A percentile compares a stretch with the other conserved stretches of the same genome.
Evolutionary conservation across 805 yeast genomes (phyloP).

Genomic region (Candida xyloterini): DNA sequence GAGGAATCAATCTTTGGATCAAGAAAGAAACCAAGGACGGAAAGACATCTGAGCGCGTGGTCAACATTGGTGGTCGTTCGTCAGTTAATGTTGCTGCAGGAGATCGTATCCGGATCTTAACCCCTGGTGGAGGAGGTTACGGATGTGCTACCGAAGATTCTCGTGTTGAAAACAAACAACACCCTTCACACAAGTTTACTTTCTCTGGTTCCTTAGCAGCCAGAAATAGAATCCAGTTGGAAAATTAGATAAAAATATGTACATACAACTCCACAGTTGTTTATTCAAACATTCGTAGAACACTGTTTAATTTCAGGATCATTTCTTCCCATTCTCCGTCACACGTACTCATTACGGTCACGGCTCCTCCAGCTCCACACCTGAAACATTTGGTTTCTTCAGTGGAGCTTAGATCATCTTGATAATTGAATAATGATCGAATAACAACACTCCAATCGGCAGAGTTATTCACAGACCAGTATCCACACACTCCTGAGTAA

Average conservation of each 20-base stretch:
- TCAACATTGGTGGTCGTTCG: constrained; percentile 70
- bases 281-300: constrained; percentile 61
- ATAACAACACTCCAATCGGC: constrained; percentile 97
- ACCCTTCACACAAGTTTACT: constrained; percentile 14
- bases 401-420: constrained; percentile 37
- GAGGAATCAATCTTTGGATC: constrained; percentile 66
- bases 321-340: constrained; percentile 92
- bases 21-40: constrained; percentile 29
- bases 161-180: constrained; percentile 7
- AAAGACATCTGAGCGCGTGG: constrained; percentile 35
- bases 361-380: constrained; percentile 98
- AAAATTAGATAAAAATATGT: constrained; percentile 21
- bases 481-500: constrained; percentile 94
- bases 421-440: constrained; percentile 72
- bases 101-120: constrained; percentile 61
- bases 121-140: constrained; percentile 89
- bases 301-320: constrained; percentile 75
- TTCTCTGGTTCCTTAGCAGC: constrained; percentile 33
- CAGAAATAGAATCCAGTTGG: constrained; percentile 32
- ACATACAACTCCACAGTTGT: not conserved
- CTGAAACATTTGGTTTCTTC: constrained; percentile 52
- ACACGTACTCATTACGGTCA: constrained; percentile 81
- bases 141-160: constrained; percentile 37
- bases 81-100: constrained; percentile 56
- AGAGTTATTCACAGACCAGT: constrained; percentile 83